Evolutionary conservation across 2,329 filamentous ascomycete species (phyloP).

Genomic region (Aspergillus sergii): DNA sequence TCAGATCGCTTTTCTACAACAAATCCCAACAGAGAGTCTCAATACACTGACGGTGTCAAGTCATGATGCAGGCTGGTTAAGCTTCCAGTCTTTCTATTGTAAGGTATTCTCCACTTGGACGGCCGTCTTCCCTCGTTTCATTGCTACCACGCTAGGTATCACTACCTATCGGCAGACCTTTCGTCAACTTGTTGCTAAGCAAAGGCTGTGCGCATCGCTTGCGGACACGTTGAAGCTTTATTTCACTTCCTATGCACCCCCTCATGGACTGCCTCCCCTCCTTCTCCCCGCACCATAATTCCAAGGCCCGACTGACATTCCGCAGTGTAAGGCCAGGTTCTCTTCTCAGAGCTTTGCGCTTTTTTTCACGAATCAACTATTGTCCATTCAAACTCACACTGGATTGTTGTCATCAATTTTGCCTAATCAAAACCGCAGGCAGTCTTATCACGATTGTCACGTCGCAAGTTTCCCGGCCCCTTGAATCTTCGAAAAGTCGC

Average conservation of each 20-base stretch:
- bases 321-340: background rate
- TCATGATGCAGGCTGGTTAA: constrained; percentile 24
- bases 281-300: background rate
- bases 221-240: background rate
- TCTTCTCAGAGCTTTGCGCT: background rate
- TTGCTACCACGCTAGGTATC: background rate
- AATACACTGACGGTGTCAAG: constrained; percentile 13
- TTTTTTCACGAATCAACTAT: background rate
- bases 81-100: constrained; percentile 10
- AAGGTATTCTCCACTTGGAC: constrained; percentile 9
- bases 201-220: background rate
- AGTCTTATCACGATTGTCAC: background rate
- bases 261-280: background rate
- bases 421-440: background rate
- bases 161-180: background rate
- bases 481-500: background rate
- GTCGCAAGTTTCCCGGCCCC: background rate
- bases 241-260: background rate
- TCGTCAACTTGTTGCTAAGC: background rate
- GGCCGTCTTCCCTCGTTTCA: background rate
- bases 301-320: background rate
- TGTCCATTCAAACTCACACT: background rate
- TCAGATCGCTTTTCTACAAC: constrained; percentile 7
- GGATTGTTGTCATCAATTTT: too few species aligned
- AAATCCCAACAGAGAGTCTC: background rate